phyloP scores from a whole-genome alignment of 345 rosid genomes.

The Hibiscus tridactylites region DNA sequence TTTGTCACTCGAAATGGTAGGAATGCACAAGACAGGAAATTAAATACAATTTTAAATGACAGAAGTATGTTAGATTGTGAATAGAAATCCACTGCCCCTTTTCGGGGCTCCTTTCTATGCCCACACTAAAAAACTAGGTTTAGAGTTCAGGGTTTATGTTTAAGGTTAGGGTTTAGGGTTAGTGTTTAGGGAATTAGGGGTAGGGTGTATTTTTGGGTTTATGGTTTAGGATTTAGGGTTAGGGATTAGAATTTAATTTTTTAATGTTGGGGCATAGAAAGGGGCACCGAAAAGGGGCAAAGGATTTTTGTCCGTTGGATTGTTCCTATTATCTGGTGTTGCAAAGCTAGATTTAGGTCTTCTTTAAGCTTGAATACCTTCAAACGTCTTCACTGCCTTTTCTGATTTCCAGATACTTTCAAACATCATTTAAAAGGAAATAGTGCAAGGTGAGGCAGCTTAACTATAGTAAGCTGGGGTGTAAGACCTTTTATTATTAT shows the following conservation, averaged over 20 bases:
- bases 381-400: neutral
- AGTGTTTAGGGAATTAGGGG: no score
- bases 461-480: neutral
- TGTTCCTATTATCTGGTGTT: neutral
- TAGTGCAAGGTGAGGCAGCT: neutral
- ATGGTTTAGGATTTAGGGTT: no score
- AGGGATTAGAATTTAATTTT: no score
- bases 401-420: neutral
- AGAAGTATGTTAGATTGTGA: neutral
- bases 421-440: neutral
- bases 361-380: neutral
- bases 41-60: neutral
- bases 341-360: neutral
- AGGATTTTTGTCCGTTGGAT: neutral
- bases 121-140: no score
- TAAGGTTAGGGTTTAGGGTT: no score
- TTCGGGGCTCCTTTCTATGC: no score
- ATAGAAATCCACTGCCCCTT: no score
- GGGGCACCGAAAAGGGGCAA: no score
- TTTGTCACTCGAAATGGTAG: neutral
- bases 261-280: no score
- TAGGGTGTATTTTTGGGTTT: no score
- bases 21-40: neutral
- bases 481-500: no score
- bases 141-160: no score